Evolutionary conservation across 2,329 filamentous ascomycete genomes (phyloP).

Genomic region (Aureobasidium vineae): DNA sequence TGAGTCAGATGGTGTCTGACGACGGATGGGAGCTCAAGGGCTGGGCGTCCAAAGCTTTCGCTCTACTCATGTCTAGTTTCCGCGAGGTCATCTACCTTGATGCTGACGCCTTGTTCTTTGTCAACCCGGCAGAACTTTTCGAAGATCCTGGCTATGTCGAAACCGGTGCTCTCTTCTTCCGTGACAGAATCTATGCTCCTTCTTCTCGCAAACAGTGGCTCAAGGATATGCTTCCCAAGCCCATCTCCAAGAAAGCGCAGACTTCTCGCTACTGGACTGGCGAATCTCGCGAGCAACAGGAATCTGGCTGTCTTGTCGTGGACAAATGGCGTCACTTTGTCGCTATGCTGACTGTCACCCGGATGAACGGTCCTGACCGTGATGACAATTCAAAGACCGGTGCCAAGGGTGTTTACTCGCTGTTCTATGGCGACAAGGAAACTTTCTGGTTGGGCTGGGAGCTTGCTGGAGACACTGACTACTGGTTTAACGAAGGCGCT

Average conservation of each 20-base stretch:
- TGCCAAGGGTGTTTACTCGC: constrained; percentile 47
- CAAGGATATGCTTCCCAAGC: constrained; percentile 46
- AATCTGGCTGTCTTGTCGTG: constrained; percentile 50
- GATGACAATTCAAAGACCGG: constrained; percentile 43
- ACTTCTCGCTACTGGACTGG: constrained; percentile 42
- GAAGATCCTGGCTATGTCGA: constrained; percentile 44
- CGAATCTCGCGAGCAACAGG: constrained; percentile 44
- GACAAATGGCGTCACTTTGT: constrained; percentile 51
- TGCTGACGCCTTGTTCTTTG: constrained; percentile 47
- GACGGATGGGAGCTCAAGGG: constrained; percentile 48
- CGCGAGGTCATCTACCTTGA: constrained; percentile 51
- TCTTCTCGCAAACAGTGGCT: constrained; percentile 43
- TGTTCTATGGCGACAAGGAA: constrained; percentile 45
- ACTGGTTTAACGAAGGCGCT: constrained; percentile 47
- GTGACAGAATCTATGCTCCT: constrained; percentile 46
- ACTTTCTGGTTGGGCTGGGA: constrained; percentile 53
- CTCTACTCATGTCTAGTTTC: constrained; percentile 49
- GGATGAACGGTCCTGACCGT: constrained; percentile 48
- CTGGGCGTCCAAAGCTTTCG: constrained; percentile 51
- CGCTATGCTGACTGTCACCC: constrained; percentile 44
- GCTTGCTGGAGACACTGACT: constrained; percentile 46
- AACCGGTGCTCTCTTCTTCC: constrained; percentile 50
- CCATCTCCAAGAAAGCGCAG: constrained; percentile 45
- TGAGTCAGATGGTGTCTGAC: constrained; percentile 49
- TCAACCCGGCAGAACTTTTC: constrained; percentile 46